Conservation (phyloP, 2,329 filamentous ascomycete genomes). For the Aureobasidium melanogenum region DNA sequence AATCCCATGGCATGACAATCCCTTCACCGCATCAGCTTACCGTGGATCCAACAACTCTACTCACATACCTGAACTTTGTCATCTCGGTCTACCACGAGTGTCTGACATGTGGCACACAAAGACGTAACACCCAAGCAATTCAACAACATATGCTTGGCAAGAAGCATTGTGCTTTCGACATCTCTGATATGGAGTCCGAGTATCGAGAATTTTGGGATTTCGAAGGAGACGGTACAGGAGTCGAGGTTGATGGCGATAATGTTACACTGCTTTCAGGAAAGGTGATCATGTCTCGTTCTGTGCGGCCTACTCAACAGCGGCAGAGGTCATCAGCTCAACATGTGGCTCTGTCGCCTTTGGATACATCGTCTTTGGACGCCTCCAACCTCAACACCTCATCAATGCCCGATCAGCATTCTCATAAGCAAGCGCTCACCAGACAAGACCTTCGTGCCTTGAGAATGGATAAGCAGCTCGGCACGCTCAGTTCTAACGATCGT, state of each 20-base stretch:
- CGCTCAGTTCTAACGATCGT: not conserved
- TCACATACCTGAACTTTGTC: slow-evolving; percentile 69
- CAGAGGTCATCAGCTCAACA: not conserved
- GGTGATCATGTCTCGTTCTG: not conserved
- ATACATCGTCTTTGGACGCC: not conserved
- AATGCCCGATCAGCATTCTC: not conserved
- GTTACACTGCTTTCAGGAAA: not conserved
- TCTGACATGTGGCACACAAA: slow-evolving; percentile 75
- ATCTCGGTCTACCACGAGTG: slow-evolving; percentile 76
- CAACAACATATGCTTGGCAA: slow-evolving; percentile 98
- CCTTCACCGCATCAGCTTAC: slow-evolving; percentile 74
- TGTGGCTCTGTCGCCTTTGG: not conserved
- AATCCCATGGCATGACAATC: slow-evolving; percentile 90
- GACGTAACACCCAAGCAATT: slow-evolving; percentile 67
- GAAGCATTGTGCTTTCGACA: slow-evolving; percentile 86
- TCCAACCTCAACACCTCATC: not conserved
- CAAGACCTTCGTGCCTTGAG: not conserved
- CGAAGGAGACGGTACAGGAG: not conserved
- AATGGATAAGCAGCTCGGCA: not conserved
- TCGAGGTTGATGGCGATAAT: not conserved
- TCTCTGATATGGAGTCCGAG: slow-evolving; percentile 81
- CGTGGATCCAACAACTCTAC: slow-evolving; percentile 69
- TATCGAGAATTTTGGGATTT: slow-evolving; percentile 98
- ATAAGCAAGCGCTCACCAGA: not conserved
- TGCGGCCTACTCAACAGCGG: not conserved